Conservation (phyloP, 352 stramenopile species). For the Phytophthora brassicae region DNA sequence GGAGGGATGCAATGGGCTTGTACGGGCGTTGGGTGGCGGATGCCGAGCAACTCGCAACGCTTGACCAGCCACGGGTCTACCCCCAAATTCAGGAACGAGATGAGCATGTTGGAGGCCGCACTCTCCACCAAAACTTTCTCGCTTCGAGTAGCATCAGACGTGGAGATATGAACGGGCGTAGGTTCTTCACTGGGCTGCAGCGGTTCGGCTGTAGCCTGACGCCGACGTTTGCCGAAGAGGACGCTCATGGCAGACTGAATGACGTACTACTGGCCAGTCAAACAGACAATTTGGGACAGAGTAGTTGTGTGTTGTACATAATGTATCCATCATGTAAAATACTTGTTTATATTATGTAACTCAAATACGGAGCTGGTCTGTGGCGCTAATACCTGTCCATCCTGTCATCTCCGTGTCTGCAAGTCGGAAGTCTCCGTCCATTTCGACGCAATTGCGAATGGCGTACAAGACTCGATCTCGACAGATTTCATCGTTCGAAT, state of each 20-base stretch:
- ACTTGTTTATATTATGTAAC: no score
- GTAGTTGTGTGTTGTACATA: background rate
- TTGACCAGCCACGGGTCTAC: slow-evolving; percentile 88
- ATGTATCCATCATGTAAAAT: slow-evolving; percentile 2
- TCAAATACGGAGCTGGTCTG: slow-evolving; percentile 66
- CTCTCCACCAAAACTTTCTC: slow-evolving; percentile 51
- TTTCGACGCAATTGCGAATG: slow-evolving; percentile 86
- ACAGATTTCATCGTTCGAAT: slow-evolving; percentile 79
- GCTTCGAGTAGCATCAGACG: background rate
- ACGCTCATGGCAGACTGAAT: slow-evolving; percentile 54
- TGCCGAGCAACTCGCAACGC: slow-evolving; percentile 82
- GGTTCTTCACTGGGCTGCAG: background rate
- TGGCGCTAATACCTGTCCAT: slow-evolving; percentile 65
- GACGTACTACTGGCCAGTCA: background rate
- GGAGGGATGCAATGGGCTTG: slow-evolving; percentile 91
- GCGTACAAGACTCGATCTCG: slow-evolving; percentile 73
- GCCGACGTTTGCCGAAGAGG: slow-evolving; percentile 77
- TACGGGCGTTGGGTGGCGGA: slow-evolving; percentile 87
- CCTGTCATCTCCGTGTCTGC: slow-evolving; percentile 82
- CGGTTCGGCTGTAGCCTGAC: slow-evolving; percentile 12
- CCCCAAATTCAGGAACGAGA: slow-evolving; percentile 84
- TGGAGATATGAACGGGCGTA: slow-evolving; percentile 1
- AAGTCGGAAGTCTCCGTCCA: slow-evolving; percentile 88
- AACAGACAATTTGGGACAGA: background rate
- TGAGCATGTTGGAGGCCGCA: slow-evolving; percentile 47